These are phyloP conservation scores for Xerocomellus amylosporus DNA, from an alignment of 768 basidiomycete genomes.

Conservation along the genomic window DNA sequence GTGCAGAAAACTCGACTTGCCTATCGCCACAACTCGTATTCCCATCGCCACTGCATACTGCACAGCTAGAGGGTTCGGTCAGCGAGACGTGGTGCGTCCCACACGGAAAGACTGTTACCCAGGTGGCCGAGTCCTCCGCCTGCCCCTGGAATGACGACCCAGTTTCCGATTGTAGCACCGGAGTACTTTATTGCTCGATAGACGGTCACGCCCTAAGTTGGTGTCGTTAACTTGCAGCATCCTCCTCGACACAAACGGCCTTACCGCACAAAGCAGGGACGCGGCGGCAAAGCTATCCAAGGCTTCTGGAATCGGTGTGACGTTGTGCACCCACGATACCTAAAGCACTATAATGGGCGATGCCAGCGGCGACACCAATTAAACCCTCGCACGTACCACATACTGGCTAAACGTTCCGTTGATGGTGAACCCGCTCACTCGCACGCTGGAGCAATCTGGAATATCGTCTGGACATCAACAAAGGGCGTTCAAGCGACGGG, in stretches of 20 bases:
- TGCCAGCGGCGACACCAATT: neutral
- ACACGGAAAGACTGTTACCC: constrained; percentile 34
- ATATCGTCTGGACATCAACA: neutral
- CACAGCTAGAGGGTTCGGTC: constrained; percentile 43
- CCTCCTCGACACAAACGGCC: neutral
- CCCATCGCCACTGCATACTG: constrained; percentile 82
- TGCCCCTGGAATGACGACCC: constrained; percentile 74
- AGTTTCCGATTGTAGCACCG: constrained; percentile 63
- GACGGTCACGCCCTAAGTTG: constrained; percentile 68
- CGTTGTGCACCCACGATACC: constrained; percentile 68
- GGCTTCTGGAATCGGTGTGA: constrained; percentile 77
- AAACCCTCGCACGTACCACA: constrained; percentile 37
- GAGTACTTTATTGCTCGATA: constrained; percentile 83
- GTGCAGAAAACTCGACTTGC: constrained; percentile 21
- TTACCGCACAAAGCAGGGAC: constrained; percentile 74
- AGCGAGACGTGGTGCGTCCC: neutral
- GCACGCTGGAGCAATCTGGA: constrained; percentile 56
- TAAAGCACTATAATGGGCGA: constrained; percentile 17
- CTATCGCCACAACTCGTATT: constrained; percentile 75
- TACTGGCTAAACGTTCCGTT: constrained; percentile 80
- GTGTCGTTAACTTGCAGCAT: neutral
- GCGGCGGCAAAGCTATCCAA: constrained; percentile 66
- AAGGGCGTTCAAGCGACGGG: neutral
- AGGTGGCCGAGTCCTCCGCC: constrained; percentile 85
- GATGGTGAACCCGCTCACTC: constrained; percentile 67